Evolutionary conservation across 495 filamentous ascomycete species (phyloP).

Genomic region (Beverwykella pulmonaria): DNA sequence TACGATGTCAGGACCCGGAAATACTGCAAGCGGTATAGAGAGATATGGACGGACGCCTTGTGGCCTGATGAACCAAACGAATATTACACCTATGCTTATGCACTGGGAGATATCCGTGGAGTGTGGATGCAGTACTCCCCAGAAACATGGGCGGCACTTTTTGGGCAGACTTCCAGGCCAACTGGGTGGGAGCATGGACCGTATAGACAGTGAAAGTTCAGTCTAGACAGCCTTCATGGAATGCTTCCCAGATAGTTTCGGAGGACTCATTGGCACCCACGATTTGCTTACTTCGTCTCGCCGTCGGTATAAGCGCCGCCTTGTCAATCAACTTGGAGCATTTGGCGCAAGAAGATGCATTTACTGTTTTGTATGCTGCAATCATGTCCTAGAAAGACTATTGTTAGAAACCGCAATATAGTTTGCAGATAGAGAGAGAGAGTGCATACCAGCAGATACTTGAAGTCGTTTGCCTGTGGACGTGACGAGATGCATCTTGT

Average conservation of each 20-base stretch:
- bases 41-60: conserved; percentile 27
- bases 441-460: conserved; percentile 34
- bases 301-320: conserved; percentile 16
- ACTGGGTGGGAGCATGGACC: neutral
- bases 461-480: conserved; percentile 27
- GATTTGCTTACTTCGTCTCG: conserved; percentile 31
- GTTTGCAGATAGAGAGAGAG: neutral
- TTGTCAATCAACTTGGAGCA: conserved; percentile 32
- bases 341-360: conserved; percentile 26
- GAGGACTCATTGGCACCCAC: conserved; percentile 8
- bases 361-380: conserved; percentile 35
- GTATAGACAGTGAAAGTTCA: neutral
- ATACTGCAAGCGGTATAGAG: conserved; percentile 7
- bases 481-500: conserved; percentile 35
- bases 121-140: conserved; percentile 13
- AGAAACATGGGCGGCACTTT: too few species aligned
- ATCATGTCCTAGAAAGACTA: conserved; percentile 40
- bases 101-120: conserved; percentile 17
- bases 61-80: conserved; percentile 22
- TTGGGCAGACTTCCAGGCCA: too few species aligned
- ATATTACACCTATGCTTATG: conserved; percentile 9
- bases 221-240: conserved; percentile 38
- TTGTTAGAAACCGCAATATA: neutral
- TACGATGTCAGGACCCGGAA: conserved; percentile 39
- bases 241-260: conserved; percentile 34